Base-by-base conservation (phyloP, 495 filamentous ascomycete genomes). In the Viridothelium virens region DNA sequence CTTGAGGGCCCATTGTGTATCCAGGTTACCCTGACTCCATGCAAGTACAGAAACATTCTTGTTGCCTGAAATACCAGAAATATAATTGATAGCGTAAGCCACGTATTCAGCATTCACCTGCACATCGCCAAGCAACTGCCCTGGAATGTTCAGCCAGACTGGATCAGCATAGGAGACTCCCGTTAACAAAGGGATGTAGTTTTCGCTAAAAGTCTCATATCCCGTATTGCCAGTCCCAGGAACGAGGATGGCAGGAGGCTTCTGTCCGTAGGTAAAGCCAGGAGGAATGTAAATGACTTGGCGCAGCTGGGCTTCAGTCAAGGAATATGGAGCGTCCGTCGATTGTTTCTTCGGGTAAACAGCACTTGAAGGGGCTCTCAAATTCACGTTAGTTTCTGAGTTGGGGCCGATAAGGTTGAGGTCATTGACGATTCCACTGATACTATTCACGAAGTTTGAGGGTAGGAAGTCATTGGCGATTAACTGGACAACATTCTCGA, bases 71-170 rank as follows among this genome's bases (percentile, higher is more conserved):
- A 79, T 70, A 2, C 74, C 71, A 34, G 73, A 75, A 59, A 83
- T 77, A 68, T 82, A 84, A 69, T 83, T 74, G 65, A 77, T 75
- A 46, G 74, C 75, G 62, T 77, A 77, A 1, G 74, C 73, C 11
- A 75, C 71, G 66, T 73, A 75, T 59, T 77, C 75, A 12, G 78
- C 70, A 66, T 80, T 83, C 0, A 69, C 63, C 62, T 82, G 81
- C 4, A 71, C 74, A 65, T 84, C 79, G 62, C 56, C 65, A 3
- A 81, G 67, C 5, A 78, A 72, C 37, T 73, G 69, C 0, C 70
- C 65, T 0, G 82, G 81, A 33, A 83, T 73, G 61, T 83, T 83
- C n/a, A 83, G 69, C 78, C 80, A 82, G 12, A 83, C 77, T 5
- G 79, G 71, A 64, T 82, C 81, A 50, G 73, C 77, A 36, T 73